These are phyloP conservation scores for Capsicum chinense DNA, from an alignment of 257 asterid genomes.

Conservation along the genomic window DNA sequence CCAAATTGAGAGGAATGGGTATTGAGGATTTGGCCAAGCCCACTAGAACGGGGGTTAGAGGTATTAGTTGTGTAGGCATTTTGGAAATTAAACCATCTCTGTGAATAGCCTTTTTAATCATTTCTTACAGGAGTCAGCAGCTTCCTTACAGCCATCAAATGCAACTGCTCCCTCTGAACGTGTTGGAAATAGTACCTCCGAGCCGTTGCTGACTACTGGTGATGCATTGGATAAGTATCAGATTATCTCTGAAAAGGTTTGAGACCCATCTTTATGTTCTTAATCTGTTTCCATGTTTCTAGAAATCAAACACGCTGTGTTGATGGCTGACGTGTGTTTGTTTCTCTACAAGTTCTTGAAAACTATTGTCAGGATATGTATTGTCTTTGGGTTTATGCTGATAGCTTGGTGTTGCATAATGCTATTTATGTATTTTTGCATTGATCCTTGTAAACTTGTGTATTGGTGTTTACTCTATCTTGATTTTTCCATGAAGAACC, in stretches of 20 bases:
- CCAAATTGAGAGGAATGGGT: not conserved
- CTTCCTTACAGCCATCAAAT: slow-evolving; percentile 56
- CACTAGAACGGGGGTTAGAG: not conserved
- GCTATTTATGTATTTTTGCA: not conserved
- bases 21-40: not conserved
- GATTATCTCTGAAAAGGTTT: slow-evolving; percentile 87
- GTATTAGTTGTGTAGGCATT: slow-evolving; percentile 20
- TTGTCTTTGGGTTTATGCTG: not conserved
- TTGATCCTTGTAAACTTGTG: not conserved
- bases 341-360: slow-evolving; percentile 8
- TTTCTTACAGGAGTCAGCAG: slow-evolving; percentile 64
- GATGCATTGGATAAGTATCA: slow-evolving; percentile 92
- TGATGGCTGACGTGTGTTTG: not conserved
- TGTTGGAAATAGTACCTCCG: slow-evolving; percentile 56
- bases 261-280: slow-evolving; percentile 25
- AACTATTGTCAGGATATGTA: not conserved
- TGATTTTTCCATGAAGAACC: not conserved
- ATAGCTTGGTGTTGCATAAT: not conserved
- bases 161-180: slow-evolving; percentile 65
- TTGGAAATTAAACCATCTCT: not conserved
- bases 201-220: slow-evolving; percentile 76
- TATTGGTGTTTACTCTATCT: not conserved
- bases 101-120: not conserved
- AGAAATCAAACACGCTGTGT: not conserved
- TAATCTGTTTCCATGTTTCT: slow-evolving; percentile 20